Conservation (phyloP, 2,329 filamentous ascomycete species). For the Pseudocercospora eumusae region DNA sequence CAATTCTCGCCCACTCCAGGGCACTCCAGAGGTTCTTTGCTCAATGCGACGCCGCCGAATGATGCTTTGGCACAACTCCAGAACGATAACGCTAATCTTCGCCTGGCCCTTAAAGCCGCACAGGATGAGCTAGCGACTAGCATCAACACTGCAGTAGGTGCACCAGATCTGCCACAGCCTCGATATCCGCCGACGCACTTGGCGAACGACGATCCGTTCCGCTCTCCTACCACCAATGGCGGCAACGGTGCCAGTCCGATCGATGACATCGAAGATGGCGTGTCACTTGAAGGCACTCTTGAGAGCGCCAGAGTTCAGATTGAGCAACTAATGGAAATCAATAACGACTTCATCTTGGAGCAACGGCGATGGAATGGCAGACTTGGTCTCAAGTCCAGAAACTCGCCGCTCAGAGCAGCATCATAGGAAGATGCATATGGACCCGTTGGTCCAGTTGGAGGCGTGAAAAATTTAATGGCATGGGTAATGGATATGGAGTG, state of each 20-base stretch:
- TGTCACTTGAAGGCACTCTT: slow-evolving; percentile 38
- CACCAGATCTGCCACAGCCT: slow-evolving; percentile 2
- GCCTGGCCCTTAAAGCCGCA: slow-evolving; percentile 19
- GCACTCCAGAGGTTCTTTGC: slow-evolving; percentile 2
- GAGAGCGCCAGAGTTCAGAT: slow-evolving; percentile 39
- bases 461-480: not conserved
- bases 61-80: slow-evolving; percentile 19
- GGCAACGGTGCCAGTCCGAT: slow-evolving; percentile 11
- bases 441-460: slow-evolving; percentile 1
- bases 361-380: slow-evolving; percentile 33
- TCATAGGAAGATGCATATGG: slow-evolving; percentile 22
- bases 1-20: slow-evolving; percentile 20
- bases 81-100: slow-evolving; percentile 24
- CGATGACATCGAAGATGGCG: slow-evolving; percentile 16
- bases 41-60: slow-evolving; percentile 17
- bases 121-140: slow-evolving; percentile 21
- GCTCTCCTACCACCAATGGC: slow-evolving; percentile 16
- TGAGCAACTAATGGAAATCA: slow-evolving; percentile 40
- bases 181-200: not conserved
- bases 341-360: slow-evolving; percentile 39
- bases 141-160: slow-evolving; percentile 8
- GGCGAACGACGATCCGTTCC: slow-evolving; percentile 14
- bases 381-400: slow-evolving; percentile 19
- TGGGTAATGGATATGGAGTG: slow-evolving; percentile 11
- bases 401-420: slow-evolving; percentile 19